These are phyloP conservation scores for Lipomyces sp. DNA, from an alignment of 805 yeast species.

Conservation along the genomic window DNA sequence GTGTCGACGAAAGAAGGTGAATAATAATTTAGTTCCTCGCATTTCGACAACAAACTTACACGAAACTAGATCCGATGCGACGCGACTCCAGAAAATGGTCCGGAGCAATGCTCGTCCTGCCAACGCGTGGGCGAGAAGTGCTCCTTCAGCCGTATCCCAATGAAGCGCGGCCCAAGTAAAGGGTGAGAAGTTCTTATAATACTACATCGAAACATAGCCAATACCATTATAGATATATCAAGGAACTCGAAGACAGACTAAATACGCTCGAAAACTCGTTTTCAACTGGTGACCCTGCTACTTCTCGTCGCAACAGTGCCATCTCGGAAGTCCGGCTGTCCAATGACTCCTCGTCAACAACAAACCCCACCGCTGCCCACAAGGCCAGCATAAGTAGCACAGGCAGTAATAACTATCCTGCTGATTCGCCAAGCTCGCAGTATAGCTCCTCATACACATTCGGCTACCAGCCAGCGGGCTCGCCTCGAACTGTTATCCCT, in stretches of 20 bases:
- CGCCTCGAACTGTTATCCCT: conserved; percentile 17
- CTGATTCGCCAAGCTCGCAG: conserved; percentile 30
- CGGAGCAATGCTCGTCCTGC: conserved; percentile 57
- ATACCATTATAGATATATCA: conserved; percentile 31
- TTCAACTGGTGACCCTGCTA: conserved; percentile 20
- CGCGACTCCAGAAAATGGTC: conserved; percentile 41
- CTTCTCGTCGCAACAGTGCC: conserved; percentile 12
- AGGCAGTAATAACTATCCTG: conserved; percentile 21
- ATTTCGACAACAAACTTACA: not conserved
- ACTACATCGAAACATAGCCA: not conserved
- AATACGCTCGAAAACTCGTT: conserved; percentile 37
- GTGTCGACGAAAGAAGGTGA: conserved; percentile 51
- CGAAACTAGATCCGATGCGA: conserved; percentile 50
- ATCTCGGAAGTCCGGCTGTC: not conserved
- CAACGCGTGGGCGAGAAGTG: conserved; percentile 57
- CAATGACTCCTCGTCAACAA: not conserved
- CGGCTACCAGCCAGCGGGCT: conserved; percentile 16
- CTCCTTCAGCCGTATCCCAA: conserved; percentile 60
- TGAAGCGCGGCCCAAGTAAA: conserved; percentile 67
- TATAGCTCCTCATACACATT: conserved; percentile 15
- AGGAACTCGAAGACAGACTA: conserved; percentile 41
- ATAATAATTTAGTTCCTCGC: too few species aligned
- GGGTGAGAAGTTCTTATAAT: conserved; percentile 43
- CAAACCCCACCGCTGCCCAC: conserved; percentile 15
- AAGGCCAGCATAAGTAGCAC: conserved; percentile 20